Percentiles rank a stretch among this genome's conserved stretches.
phyloP scores from a whole-genome alignment of 768 basidiomycete species.

The Phlebiopsis gigantea region DNA sequence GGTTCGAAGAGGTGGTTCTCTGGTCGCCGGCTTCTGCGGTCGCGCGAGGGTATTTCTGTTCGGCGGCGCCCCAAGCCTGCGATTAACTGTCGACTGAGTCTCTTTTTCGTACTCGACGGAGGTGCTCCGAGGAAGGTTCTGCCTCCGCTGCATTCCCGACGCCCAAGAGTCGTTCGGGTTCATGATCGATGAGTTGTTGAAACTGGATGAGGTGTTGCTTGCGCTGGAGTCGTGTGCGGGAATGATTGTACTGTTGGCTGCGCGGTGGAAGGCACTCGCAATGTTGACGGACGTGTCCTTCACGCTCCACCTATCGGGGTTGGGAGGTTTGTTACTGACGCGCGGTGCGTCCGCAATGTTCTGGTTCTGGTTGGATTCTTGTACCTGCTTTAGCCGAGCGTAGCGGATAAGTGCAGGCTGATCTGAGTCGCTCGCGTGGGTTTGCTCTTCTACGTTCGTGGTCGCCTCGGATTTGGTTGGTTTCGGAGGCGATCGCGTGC shows the following conservation, averaged over 20 bases:
- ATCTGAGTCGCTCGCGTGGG: constrained; percentile 38
- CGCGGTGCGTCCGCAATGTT: constrained; percentile 15
- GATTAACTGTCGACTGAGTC: constrained; percentile 42
- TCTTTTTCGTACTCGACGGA: constrained; percentile 78
- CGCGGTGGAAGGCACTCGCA: constrained; percentile 75
- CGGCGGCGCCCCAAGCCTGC: constrained; percentile 63
- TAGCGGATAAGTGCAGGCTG: constrained; percentile 42
- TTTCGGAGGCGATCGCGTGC: constrained; percentile 57
- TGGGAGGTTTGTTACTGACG: constrained; percentile 33
- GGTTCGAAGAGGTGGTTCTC: constrained; percentile 33
- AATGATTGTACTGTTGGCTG: constrained; percentile 35
- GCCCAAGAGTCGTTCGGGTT: constrained; percentile 67
- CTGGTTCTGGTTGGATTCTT: constrained; percentile 6
- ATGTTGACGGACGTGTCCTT: constrained; percentile 87
- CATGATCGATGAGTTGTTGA: constrained; percentile 19
- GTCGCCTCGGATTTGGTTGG: constrained; percentile 35
- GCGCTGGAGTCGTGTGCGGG: constrained; percentile 14
- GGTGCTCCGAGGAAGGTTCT: constrained; percentile 60
- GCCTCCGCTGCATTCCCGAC: constrained; percentile 46
- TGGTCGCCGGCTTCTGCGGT: constrained; percentile 41
- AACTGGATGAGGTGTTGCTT: constrained; percentile 10
- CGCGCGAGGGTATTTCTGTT: constrained; percentile 32
- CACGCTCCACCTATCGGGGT: constrained; percentile 67
- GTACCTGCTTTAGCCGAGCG: constrained; percentile 40
- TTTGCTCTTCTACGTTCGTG: constrained; percentile 29